Base-by-base conservation (phyloP, 2,329 filamentous ascomycete genomes). In the Aspergillus fructus region DNA sequence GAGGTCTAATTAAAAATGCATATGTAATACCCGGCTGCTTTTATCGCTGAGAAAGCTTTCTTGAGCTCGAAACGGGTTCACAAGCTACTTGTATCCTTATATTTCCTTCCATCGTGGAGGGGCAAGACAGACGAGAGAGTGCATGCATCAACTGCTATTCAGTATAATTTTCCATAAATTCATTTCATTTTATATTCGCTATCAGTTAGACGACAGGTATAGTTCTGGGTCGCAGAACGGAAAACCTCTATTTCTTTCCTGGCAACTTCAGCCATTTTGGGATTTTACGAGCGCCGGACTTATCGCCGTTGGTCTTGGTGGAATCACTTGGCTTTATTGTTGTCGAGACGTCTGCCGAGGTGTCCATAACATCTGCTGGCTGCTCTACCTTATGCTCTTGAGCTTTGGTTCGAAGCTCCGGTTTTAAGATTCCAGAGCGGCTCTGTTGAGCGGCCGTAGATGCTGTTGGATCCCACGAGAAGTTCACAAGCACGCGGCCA, bases 251-350 rank as follows among this genome's bases (percentile, higher is more conserved):
- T 77, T 91, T 92, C 82, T 90, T 92, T 7, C 85, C 85, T 30
- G 86, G 80, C 55, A 89, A 75, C 72, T 89, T 89, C 41, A 93
- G 74, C 84, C 89, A 91, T 71, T 90, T 91, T 19, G 89, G 88
- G 64, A 86, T 62, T 19, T 72, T 74, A 27, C 64, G 66, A 12
- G 40, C 21, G 58, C 77, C 76, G 40, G 66, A 68, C 27, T 75
- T 76, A 51, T 65, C 65, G 50, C 70, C 64, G 23, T 69, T 68
- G 11, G 34, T 19, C 15, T 45, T 48, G 40, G 40, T 55, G 27
- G 49, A 56, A 41, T 53, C 52, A 15, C 42, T 30, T 2, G 71
- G 71, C 27, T 75, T 73, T 15, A 80, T 75, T 1, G 79, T 76
- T 5, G 76, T 72, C 1, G 66, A 67, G 17, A 73, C 73, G 3